These are phyloP conservation scores for Anthracocystis walkeri DNA, from an alignment of 1,284 basidiomycete species.

Conservation along the genomic window DNA sequence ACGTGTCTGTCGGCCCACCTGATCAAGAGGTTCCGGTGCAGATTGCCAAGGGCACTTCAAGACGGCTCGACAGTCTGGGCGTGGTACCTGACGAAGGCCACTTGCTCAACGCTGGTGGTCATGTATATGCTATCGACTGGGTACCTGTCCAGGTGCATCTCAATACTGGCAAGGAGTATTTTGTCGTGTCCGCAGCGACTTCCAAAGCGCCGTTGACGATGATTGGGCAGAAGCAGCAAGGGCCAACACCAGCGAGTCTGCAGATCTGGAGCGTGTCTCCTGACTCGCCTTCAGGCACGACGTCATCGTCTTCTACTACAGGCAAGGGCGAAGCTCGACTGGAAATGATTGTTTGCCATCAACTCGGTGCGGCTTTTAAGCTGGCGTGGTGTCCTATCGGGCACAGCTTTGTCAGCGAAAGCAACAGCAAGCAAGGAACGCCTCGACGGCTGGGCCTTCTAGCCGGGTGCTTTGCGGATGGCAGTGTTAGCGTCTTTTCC, in stretches of 20 bases:
- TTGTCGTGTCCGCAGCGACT: slow-evolving; percentile 37
- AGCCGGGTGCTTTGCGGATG: slow-evolving; percentile 52
- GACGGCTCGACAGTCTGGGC: slow-evolving; percentile 27
- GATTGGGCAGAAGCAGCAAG: slow-evolving; percentile 23
- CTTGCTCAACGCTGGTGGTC: slow-evolving; percentile 48
- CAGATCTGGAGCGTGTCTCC: slow-evolving; percentile 56
- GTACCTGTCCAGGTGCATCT: slow-evolving; percentile 46
- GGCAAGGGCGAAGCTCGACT: slow-evolving; percentile 34
- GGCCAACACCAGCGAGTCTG: slow-evolving; percentile 21
- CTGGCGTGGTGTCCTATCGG: slow-evolving; percentile 47
- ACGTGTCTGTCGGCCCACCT: slow-evolving; percentile 28
- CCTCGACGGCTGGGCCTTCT: slow-evolving; percentile 31
- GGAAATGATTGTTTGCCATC: slow-evolving; percentile 45
- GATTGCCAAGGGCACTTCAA: slow-evolving; percentile 18
- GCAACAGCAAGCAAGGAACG: background rate
- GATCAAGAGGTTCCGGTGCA: slow-evolving; percentile 26
- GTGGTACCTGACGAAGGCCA: slow-evolving; percentile 43
- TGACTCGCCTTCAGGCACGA: background rate
- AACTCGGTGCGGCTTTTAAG: slow-evolving; percentile 32
- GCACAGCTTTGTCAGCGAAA: slow-evolving; percentile 15
- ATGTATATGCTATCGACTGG: slow-evolving; percentile 57
- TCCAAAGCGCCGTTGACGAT: slow-evolving; percentile 23
- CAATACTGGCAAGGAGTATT: slow-evolving; percentile 43
- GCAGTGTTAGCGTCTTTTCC: slow-evolving; percentile 39
- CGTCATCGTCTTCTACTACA: background rate